Percentiles rank a stretch among this genome's conserved stretches.
Conservation (phyloP, 345 rosid genomes). For the Hypericum androsaemum region DNA sequence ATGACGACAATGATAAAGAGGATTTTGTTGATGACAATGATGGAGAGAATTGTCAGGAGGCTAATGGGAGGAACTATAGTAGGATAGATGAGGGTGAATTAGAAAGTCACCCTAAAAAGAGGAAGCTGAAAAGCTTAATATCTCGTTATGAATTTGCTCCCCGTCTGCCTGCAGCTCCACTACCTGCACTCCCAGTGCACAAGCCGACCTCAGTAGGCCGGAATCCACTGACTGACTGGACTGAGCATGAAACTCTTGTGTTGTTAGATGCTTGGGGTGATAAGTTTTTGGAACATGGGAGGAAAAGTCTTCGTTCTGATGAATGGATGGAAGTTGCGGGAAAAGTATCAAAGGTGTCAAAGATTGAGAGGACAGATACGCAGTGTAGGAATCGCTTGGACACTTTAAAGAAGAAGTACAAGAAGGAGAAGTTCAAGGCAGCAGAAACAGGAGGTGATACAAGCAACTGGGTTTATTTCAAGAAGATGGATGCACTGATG, state of each 20-base stretch:
- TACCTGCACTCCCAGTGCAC: constrained; percentile 17
- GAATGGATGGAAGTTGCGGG: constrained; percentile 96
- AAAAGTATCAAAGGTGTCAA: constrained; percentile 73
- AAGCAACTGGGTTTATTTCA: constrained; percentile 82
- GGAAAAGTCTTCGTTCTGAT: constrained; percentile 83
- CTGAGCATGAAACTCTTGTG: constrained; percentile 76
- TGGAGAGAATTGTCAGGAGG: constrained; percentile 24
- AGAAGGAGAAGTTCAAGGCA: constrained; percentile 61
- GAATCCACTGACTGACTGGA: constrained; percentile 71
- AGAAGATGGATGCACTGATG: constrained; percentile 75
- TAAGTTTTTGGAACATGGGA: constrained; percentile 66
- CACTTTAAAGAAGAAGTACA: constrained; percentile 85
- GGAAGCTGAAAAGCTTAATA: constrained; percentile 58
- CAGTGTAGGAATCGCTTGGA: constrained; percentile 87
- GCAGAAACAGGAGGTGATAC: constrained; percentile 30
- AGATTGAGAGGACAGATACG: constrained; percentile 64
- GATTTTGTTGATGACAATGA: constrained; percentile 23
- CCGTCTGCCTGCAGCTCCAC: constrained; percentile 38
- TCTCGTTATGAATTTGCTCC: constrained; percentile 82
- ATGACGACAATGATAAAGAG: constrained; percentile 18
- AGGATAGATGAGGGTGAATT: constrained; percentile 23
- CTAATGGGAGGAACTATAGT: constrained; percentile 19
- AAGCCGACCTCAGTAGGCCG: constrained; percentile 47
- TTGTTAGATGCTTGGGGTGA: constrained; percentile 92
- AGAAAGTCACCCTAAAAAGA: constrained; percentile 60